Evolutionary conservation across 306 rosid species (phyloP).

Genomic region (Vigna angularis): DNA sequence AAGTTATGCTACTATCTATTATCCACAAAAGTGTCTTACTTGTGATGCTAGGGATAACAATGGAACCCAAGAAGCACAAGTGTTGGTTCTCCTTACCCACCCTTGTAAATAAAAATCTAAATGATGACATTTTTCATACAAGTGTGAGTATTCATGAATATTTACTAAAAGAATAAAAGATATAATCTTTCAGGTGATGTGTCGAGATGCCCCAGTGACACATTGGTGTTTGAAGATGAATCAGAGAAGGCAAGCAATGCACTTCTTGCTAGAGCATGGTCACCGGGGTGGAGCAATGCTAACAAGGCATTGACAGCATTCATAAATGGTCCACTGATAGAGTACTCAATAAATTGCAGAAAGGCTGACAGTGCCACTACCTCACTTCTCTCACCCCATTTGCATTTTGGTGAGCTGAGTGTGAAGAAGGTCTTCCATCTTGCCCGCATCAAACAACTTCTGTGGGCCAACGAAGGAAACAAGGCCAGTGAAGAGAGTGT

Average conservation of each 20-base stretch:
- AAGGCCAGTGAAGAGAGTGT: constrained; percentile 89
- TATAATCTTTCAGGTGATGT: constrained; percentile 64
- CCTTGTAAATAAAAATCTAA: too few species aligned
- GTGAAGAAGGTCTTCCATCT: constrained; percentile 89
- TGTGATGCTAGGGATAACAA: too few species aligned
- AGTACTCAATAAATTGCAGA: constrained; percentile 73
- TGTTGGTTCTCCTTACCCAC: too few species aligned
- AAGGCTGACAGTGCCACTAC: constrained; percentile 91
- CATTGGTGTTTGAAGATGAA: constrained; percentile 79
- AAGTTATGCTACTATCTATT: too few species aligned
- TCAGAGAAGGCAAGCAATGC: constrained; percentile 92
- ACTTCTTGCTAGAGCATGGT: constrained; percentile 93
- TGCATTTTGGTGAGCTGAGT: constrained; percentile 92
- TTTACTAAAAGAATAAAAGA: too few species aligned
- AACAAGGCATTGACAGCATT: constrained; percentile 78
- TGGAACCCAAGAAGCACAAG: too few species aligned
- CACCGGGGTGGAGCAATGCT: constrained; percentile 94
- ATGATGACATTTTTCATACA: too few species aligned
- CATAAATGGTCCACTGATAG: constrained; percentile 79
- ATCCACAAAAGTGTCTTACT: too few species aligned
- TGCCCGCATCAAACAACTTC: constrained; percentile 79
- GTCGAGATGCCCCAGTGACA: constrained; percentile 69
- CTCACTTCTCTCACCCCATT: constrained; percentile 86
- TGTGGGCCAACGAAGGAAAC: constrained; percentile 94
- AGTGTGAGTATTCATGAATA: too few species aligned